Percentiles rank a stretch among this genome's conserved stretches.
Evolutionary conservation across 1,139 yeast species (phyloP).

Genomic region (Blastobotrys buckinghamii): DNA sequence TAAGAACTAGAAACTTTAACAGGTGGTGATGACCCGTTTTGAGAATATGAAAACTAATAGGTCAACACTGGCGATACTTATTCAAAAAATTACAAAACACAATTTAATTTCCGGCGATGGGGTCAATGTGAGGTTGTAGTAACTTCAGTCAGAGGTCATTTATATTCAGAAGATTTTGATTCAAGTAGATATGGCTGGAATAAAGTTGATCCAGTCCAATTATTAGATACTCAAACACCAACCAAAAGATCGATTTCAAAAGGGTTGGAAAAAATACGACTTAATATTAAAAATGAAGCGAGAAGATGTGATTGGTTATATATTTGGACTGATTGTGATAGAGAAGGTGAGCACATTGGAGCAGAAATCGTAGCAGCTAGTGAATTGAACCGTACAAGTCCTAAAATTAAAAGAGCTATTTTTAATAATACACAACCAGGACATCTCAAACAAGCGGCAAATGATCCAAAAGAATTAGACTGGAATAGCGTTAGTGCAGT

Average conservation of each 20-base stretch:
- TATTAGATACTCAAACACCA: slow-evolving; percentile 39
- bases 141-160: slow-evolving; percentile 90
- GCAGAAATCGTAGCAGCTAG: slow-evolving; percentile 74
- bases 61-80: slow-evolving; percentile 40
- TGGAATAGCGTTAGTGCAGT: slow-evolving; percentile 77
- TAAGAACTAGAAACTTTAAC: no score
- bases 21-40: no score
- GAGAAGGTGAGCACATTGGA: slow-evolving; percentile 97
- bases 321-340: slow-evolving; percentile 99
- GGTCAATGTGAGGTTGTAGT: slow-evolving; percentile 78
- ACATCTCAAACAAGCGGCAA: slow-evolving; percentile 74
- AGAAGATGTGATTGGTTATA: slow-evolving; percentile 54
- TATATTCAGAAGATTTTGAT: slow-evolving; percentile 59
- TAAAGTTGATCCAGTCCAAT: slow-evolving; percentile 53
- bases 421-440: slow-evolving; percentile 80
- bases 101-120: slow-evolving; percentile 52
- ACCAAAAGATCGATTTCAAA: slow-evolving; percentile 38
- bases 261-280: slow-evolving; percentile 47
- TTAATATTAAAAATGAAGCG: slow-evolving; percentile 69
- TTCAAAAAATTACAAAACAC: slow-evolving; percentile 77
- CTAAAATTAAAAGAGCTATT: slow-evolving; percentile 59
- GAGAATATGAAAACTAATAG: no score
- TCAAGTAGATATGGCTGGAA: slow-evolving; percentile 57
- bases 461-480: slow-evolving; percentile 57
- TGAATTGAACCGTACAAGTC: slow-evolving; percentile 42